These are phyloP conservation scores for Ascomycota sp. DNA, from an alignment of 2,329 filamentous ascomycete species.

Conservation along the genomic window DNA sequence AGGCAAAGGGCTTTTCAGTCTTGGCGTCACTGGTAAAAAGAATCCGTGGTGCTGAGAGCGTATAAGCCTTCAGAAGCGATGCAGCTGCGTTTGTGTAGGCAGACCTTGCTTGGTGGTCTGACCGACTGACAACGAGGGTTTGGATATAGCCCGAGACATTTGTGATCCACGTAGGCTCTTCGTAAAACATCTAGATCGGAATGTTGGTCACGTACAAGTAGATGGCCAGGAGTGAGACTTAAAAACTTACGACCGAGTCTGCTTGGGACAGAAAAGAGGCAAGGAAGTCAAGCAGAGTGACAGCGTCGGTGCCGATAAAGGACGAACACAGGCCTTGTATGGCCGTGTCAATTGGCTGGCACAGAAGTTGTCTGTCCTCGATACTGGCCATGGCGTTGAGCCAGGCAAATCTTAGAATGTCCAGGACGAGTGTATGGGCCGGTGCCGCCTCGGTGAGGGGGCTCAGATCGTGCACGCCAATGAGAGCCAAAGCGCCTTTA, in stretches of 20 bases:
- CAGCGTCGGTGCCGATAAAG: conserved; percentile 38
- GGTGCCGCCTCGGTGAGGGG: conserved; percentile 36
- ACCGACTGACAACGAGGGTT: conserved; percentile 31
- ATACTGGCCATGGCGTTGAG: conserved; percentile 21
- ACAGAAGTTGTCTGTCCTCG: conserved; percentile 12
- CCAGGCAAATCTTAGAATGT: conserved; percentile 37
- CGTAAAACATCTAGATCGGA: conserved; percentile 21
- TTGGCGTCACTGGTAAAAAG: conserved; percentile 29
- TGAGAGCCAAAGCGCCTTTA: conserved; percentile 27
- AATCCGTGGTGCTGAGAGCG: conserved; percentile 19
- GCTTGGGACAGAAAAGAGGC: conserved; percentile 29
- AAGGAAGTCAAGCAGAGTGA: conserved; percentile 38
- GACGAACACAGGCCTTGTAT: conserved; percentile 27
- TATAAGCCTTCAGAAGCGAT: conserved; percentile 35
- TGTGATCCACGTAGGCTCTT: conserved; percentile 32
- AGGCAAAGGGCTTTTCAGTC: conserved; percentile 33
- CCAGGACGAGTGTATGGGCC: conserved; percentile 29
- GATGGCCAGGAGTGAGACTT: background rate
- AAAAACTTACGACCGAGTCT: conserved; percentile 21
- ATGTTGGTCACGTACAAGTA: conserved; percentile 2
- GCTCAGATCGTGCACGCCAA: conserved; percentile 28
- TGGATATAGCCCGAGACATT: conserved; percentile 26
- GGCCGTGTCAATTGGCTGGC: conserved; percentile 22
- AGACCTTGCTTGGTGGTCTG: conserved; percentile 31
- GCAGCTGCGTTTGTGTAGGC: conserved; percentile 40